Evolutionary conservation across 2,329 filamentous ascomycete species (phyloP).

Genomic region (Lasiodiplodia sp.): DNA sequence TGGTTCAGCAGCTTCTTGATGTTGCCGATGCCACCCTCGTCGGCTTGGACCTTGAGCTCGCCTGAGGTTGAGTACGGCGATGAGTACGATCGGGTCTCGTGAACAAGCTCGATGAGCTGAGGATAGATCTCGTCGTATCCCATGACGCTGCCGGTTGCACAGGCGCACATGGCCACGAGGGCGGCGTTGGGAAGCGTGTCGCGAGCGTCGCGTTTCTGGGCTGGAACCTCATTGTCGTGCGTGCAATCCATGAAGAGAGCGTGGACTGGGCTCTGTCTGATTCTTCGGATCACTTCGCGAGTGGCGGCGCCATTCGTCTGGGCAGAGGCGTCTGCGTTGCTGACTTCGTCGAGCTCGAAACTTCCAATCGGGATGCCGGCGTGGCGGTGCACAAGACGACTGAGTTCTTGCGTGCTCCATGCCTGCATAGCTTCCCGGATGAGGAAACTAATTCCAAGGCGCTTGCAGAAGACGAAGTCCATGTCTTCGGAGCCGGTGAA

Average conservation of each 20-base stretch:
- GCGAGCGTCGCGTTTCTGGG: conserved; percentile 91
- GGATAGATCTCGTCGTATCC: conserved; percentile 98
- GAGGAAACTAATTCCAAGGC: conserved; percentile 86
- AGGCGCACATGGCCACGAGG: conserved; percentile 94
- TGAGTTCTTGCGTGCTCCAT: conserved; percentile 93
- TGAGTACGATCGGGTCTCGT: conserved; percentile 83
- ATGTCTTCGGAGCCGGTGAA: conserved; percentile 96
- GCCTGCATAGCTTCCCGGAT: conserved; percentile 99
- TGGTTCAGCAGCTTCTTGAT: conserved; percentile 94
- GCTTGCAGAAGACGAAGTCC: conserved; percentile 95
- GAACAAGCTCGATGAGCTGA: conserved; percentile 88
- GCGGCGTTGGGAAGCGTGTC: conserved; percentile 95
- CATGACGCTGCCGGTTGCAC: conserved; percentile 94
- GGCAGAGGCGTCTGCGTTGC: conserved; percentile 61
- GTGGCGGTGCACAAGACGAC: conserved; percentile 89
- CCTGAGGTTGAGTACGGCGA: conserved; percentile 73
- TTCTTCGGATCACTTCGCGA: conserved; percentile 75
- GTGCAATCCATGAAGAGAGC: conserved; percentile 99
- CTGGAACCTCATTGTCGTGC: conserved; percentile 95
- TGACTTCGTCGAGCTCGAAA: conserved; percentile 91
- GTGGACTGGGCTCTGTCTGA: conserved; percentile 88
- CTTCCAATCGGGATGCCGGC: conserved; percentile 94
- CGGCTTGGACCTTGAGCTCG: conserved; percentile 68
- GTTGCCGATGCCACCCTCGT: conserved; percentile 84
- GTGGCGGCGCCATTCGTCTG: conserved; percentile 45